A percentile compares a stretch with the other conserved stretches of the same genome.
These are phyloP conservation scores for Leccinum disarticulatum DNA, from an alignment of 768 basidiomycete species.

Conservation along the genomic window DNA sequence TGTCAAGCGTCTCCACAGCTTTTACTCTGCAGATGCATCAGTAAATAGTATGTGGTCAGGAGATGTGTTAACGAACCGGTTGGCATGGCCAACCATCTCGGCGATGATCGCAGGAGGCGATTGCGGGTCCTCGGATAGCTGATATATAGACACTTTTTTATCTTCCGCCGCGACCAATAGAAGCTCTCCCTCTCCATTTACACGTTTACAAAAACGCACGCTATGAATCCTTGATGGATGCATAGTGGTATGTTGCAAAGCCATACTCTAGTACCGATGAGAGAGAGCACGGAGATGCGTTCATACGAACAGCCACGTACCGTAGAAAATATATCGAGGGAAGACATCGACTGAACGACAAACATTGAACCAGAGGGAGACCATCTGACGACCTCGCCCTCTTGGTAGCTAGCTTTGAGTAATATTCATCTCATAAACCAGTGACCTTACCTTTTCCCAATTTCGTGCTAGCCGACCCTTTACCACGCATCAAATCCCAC, in stretches of 20 bases:
- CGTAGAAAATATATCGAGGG: slow-evolving; percentile 81
- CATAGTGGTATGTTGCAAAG: slow-evolving; percentile 63
- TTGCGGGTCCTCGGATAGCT: slow-evolving; percentile 47
- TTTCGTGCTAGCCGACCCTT: slow-evolving; percentile 85
- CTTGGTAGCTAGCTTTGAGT: slow-evolving; percentile 37
- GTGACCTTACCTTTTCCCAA: slow-evolving; percentile 71
- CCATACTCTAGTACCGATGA: slow-evolving; percentile 63
- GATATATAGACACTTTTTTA: slow-evolving; percentile 81
- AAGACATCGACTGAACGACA: slow-evolving; percentile 72
- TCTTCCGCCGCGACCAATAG: slow-evolving; percentile 89
- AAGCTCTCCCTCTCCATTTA: slow-evolving; percentile 58
- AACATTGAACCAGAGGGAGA: slow-evolving; percentile 76
- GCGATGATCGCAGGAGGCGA: slow-evolving; percentile 60
- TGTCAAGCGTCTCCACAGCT: slow-evolving; percentile 64
- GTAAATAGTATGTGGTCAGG: neutral
- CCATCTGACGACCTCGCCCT: slow-evolving; percentile 93
- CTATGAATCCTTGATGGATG: slow-evolving; percentile 87
- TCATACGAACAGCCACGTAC: slow-evolving; percentile 37
- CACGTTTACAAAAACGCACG: slow-evolving; percentile 67
- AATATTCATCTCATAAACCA: neutral
- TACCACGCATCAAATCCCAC: slow-evolving; percentile 99
- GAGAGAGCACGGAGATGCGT: neutral
- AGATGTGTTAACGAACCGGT: slow-evolving; percentile 56
- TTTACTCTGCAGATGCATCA: slow-evolving; percentile 59
- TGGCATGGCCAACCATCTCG: slow-evolving; percentile 75